Evolutionary conservation across 1,284 basidiomycete species (phyloP).

Genomic region (Apiotrichum siamense): DNA sequence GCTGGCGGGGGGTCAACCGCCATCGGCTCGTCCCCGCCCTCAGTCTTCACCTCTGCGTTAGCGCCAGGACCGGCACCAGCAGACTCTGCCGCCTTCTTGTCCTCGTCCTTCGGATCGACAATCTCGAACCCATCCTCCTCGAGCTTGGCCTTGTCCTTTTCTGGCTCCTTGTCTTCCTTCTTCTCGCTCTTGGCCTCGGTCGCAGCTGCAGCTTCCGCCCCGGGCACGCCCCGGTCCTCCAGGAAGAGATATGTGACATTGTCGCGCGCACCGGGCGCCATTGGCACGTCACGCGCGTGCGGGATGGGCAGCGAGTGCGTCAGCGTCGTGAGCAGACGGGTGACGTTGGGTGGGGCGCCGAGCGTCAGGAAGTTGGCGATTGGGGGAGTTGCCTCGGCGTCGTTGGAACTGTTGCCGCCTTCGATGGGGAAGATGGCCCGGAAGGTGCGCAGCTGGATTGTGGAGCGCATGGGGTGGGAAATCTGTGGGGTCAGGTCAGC

Average conservation of each 20-base stretch:
- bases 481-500: slow-evolving; percentile 17
- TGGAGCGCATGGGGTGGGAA: slow-evolving; percentile 26
- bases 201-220: neutral
- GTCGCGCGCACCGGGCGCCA: slow-evolving; percentile 19
- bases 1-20: neutral
- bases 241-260: slow-evolving; percentile 37
- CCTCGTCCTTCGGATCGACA: slow-evolving; percentile 15
- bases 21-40: neutral
- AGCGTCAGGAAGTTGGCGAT: slow-evolving; percentile 4
- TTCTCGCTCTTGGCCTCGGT: neutral
- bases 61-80: too few species aligned
- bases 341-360: neutral
- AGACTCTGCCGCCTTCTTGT: neutral
- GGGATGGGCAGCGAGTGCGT: slow-evolving; percentile 22
- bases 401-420: too few species aligned
- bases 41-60: neutral
- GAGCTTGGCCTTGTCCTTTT: slow-evolving; percentile 3
- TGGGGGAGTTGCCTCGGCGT: neutral
- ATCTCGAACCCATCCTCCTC: slow-evolving; percentile 32
- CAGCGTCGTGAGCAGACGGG: slow-evolving; percentile 30
- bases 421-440: slow-evolving; percentile 23
- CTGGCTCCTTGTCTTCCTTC: neutral
- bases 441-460: slow-evolving; percentile 37
- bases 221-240: slow-evolving; percentile 25
- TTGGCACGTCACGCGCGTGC: slow-evolving; percentile 13